Evolutionary conservation across 345 rosid species (phyloP), one percentile per base, ranked within the genome.

Genomic region (Aquilaria sinensis): DNA sequence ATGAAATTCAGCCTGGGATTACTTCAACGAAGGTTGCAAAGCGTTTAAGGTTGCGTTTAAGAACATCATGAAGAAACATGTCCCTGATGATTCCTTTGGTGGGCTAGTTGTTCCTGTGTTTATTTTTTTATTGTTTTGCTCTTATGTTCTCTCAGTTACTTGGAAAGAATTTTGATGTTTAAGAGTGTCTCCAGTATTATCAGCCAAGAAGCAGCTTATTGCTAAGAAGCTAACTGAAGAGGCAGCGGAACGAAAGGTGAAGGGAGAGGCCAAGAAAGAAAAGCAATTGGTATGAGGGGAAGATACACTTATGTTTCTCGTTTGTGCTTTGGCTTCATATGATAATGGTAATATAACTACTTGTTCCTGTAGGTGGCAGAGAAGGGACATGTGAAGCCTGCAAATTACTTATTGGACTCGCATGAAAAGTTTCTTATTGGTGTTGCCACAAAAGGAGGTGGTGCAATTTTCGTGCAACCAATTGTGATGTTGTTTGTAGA

Each of bases 391-490:
- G 83, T 81, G 51, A 88, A 85, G 67, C 97, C 99, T 78, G 85
- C 74, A 61, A 84, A 71, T 63, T 83, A 78, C 75, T 67, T n/a
- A n/a, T n/a, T 94, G 72, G 97, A 85, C 65, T 66, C 93, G 1
- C 91, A 81, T 70, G 96, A 94, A 46, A 94, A 84, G 81, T 72
- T 87, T 79, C 86, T 94, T 6, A 81, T 94, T 13, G 83, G 93
- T 66, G 81, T 88, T 68, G 96, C 99, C 34, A 94, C 99, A 34
- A 94, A 91, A 80, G 99, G 99, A 88, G 99, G 99, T 94, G 74
- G 16, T n/a, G 12, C 8, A 43, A 41, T 5, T 60, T 32, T 33
- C 12, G 32, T 47, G 15, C 7, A 31, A 10, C 46, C 15, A 49
- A 11, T 48, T 50, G 41, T 62, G 31, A 64, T 46, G 57, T 29